phyloP scores from a whole-genome alignment of 2,329 filamentous ascomycete species.

The Teratosphaeria pseudoeucalypti region DNA sequence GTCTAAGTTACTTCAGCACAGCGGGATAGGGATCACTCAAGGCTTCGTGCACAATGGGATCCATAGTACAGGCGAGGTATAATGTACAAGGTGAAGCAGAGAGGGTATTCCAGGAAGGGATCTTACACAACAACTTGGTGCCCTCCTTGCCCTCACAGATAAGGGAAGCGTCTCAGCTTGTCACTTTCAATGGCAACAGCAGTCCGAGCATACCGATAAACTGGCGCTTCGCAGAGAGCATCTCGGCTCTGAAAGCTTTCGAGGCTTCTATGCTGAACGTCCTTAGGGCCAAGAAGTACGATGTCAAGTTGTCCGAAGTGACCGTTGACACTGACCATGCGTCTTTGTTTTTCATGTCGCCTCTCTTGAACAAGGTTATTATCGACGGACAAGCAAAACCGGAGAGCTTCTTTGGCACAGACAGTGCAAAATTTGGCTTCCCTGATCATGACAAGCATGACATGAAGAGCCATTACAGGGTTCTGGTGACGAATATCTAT shows the following conservation, averaged over 20 bases:
- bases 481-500: too few relatives aligned
- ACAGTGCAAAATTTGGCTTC: too few relatives aligned
- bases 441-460: too few relatives aligned
- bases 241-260: constrained; percentile 37
- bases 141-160: constrained; percentile 28
- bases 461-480: too few relatives aligned
- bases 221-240: constrained; percentile 47
- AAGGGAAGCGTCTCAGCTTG: constrained; percentile 29
- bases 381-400: constrained; percentile 31
- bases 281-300: constrained; percentile 29
- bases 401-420: too few relatives aligned
- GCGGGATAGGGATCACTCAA: background rate
- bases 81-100: constrained; percentile 14
- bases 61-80: constrained; percentile 10
- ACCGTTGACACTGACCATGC: constrained; percentile 39
- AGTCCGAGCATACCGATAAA: constrained; percentile 40
- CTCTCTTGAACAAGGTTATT: constrained; percentile 29
- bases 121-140: constrained; percentile 35
- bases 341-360: constrained; percentile 35
- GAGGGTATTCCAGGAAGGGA: constrained; percentile 17
- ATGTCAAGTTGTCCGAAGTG: constrained; percentile 20
- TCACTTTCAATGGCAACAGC: constrained; percentile 31
- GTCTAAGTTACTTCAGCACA: background rate
- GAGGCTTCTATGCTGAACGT: constrained; percentile 28
- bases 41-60: constrained; percentile 1